Evolutionary conservation across 2,329 filamentous ascomycete genomes (phyloP), one percentile per base, ranked within the genome.

Genomic region (Cucurbitaria berberidis): DNA sequence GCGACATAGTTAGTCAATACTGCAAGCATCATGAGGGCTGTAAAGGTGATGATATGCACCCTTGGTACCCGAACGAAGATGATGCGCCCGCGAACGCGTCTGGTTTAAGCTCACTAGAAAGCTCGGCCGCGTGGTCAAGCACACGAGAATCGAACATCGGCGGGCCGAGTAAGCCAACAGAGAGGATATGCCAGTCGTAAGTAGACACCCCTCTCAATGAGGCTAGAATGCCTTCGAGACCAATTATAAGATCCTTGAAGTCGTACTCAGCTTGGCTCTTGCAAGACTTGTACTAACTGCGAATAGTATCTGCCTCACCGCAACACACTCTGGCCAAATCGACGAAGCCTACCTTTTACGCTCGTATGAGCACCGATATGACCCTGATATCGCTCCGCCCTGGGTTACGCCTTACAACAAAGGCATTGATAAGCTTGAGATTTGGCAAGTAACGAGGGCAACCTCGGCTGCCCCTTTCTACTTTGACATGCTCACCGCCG

Each of bases 401-500:
- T 81, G 78, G 77, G 75, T 80, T 5, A 78, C 75, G 3, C 69
- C 72, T 1, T 81, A 81, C 69, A 82, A 82, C 57, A 74, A 78
- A 63, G 78, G 77, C 8, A 75, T 76, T 5, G 78, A 81, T 51
- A 67, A 70, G 36, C 66, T 81, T 15, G 73, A 76, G 1, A 82
- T 84, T 35, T 84, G 80, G 76, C 68, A 82, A 63, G 81, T 82
- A 1, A 81, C 79, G 0, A 67, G 81, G 7, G 82, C 81, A 1
- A 83, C 81, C 0, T 80, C 78, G 1, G 82, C 82, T 2, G 81
- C 81, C 0, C 81, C 81, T 0, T 81, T 81, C 62, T 81, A 80
- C 64, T 81, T 82, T 67, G 75, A 80, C 40, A 78, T 80, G 72
- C 72, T 82, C 9, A 72, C 76, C 48, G 76, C 77, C 5, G 75